A percentile compares a stretch with the other conserved stretches of the same genome.
Conservation (phyloP, 441 rosid genomes). For the Euphorbia celastroides region DNA sequence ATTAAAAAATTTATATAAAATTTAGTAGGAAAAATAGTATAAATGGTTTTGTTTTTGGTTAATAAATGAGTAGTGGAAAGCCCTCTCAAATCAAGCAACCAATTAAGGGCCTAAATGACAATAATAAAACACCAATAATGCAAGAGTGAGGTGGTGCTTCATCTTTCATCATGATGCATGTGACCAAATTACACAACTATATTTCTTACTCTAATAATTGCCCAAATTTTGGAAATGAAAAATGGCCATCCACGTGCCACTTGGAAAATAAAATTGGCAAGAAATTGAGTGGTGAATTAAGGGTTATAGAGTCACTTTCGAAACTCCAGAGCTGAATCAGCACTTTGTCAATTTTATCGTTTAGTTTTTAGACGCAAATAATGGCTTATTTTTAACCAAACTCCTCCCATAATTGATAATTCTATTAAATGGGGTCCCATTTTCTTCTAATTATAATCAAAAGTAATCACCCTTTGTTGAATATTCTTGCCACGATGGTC, state of each 20-base stretch:
- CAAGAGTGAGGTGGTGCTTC: neutral
- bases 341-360: neutral
- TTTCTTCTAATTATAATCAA: neutral
- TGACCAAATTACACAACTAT: neutral
- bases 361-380: neutral
- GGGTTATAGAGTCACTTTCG: neutral
- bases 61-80: neutral
- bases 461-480: neutral
- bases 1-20: too few species aligned
- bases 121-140: neutral
- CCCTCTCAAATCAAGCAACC: neutral
- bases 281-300: neutral
- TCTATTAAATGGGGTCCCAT: neutral
- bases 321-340: conserved; percentile 4
- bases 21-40: too few species aligned
- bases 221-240: neutral
- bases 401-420: neutral
- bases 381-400: neutral
- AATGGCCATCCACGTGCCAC: neutral
- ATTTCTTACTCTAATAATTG: neutral
- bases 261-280: neutral
- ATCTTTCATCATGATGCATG: neutral
- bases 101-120: neutral
- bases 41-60: neutral
- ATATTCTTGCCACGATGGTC: neutral